These are phyloP conservation scores for Benincasa hispida DNA, from an alignment of 306 rosid species.

Conservation along the genomic window DNA sequence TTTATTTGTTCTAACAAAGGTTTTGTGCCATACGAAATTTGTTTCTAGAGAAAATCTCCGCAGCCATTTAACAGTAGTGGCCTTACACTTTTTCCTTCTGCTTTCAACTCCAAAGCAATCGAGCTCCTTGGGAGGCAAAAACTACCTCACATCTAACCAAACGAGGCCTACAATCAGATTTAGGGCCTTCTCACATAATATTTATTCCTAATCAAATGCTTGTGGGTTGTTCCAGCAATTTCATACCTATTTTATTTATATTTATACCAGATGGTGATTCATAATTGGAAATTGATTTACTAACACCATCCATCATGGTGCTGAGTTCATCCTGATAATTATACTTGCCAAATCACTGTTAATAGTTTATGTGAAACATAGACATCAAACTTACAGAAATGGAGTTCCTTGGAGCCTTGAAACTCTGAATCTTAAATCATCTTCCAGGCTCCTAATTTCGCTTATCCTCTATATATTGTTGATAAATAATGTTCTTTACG, in stretches of 20 bases:
- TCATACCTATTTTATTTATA: background rate
- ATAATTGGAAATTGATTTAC: background rate
- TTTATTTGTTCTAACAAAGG: background rate
- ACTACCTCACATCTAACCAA: background rate
- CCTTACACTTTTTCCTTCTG: background rate
- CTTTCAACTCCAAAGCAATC: background rate
- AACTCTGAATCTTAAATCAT: background rate
- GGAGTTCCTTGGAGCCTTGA: background rate
- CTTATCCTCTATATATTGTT: background rate
- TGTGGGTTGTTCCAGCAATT: background rate
- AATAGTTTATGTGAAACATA: background rate
- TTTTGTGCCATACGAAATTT: background rate
- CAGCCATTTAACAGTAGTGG: background rate
- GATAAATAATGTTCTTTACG: background rate
- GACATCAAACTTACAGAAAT: background rate
- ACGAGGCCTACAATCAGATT: background rate
- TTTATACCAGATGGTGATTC: background rate
- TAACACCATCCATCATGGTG: background rate
- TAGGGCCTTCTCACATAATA: background rate
- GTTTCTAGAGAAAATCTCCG: background rate
- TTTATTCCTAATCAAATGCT: background rate
- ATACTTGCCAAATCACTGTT: background rate
- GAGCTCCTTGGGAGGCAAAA: background rate
- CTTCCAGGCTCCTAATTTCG: background rate
- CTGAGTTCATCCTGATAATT: background rate